Conservation (phyloP, 108 stramenopile genomes). For the Schizochytrium sp. region DNA sequence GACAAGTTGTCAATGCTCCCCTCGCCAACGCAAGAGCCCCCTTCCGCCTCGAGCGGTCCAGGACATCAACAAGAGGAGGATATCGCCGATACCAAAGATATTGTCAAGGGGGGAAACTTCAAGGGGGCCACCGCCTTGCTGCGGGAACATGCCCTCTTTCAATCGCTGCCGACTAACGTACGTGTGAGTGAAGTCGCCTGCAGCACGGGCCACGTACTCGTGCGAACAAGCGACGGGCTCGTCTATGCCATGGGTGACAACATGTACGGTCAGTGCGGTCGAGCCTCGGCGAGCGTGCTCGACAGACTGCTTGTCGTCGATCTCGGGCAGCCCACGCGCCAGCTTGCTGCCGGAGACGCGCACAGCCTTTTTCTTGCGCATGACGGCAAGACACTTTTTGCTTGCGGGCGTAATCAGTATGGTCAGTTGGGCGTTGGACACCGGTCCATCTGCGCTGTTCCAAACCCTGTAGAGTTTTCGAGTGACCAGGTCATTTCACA, state of each 20-base stretch:
- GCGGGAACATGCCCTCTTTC: neutral
- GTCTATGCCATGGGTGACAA: conserved; percentile 7
- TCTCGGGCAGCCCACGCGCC: neutral
- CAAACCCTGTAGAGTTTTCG: neutral
- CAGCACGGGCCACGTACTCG: neutral
- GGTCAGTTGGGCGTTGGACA: neutral
- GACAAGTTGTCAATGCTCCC: too few species aligned
- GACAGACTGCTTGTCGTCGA: neutral
- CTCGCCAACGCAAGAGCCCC: too few species aligned
- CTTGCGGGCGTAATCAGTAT: neutral
- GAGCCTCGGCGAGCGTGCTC: neutral
- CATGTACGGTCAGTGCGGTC: neutral
- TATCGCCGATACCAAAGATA: too few species aligned
- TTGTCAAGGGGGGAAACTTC: neutral
- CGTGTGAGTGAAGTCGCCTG: neutral
- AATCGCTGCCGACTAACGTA: neutral
- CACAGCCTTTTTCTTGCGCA: neutral
- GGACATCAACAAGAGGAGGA: too few species aligned
- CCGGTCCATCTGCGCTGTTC: neutral
- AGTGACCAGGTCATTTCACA: neutral
- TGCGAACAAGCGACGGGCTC: neutral
- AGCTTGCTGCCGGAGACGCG: neutral
- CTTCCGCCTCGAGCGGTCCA: too few species aligned
- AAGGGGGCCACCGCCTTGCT: neutral
- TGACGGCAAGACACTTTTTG: neutral